phyloP scores from a whole-genome alignment of 805 yeast genomes.

The Zygosaccharomyces lentus region DNA sequence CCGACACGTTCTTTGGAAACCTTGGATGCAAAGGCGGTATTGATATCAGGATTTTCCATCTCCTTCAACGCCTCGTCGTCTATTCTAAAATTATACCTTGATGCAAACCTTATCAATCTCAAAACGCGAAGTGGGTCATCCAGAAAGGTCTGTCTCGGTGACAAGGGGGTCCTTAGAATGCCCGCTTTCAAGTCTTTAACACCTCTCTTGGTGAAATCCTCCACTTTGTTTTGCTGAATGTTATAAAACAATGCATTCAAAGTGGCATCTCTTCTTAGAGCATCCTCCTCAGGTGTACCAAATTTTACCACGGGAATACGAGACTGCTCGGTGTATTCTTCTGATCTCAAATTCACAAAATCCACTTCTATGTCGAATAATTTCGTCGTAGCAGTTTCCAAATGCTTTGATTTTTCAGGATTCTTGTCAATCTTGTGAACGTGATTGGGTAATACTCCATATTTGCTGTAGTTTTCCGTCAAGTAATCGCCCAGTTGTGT shows the following conservation, averaged over 20 bases:
- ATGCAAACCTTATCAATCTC: slow-evolving; percentile 80
- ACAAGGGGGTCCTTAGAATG: slow-evolving; percentile 79
- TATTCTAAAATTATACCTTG: slow-evolving; percentile 65
- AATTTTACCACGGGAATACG: slow-evolving; percentile 79
- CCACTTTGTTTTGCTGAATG: slow-evolving; percentile 60
- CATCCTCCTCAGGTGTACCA: slow-evolving; percentile 92
- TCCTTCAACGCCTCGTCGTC: slow-evolving; percentile 56
- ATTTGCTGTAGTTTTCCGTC: slow-evolving; percentile 30
- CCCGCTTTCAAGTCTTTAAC: slow-evolving; percentile 66
- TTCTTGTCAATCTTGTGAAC: slow-evolving; percentile 84
- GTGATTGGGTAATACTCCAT: slow-evolving; percentile 37
- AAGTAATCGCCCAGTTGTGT: slow-evolving; percentile 52
- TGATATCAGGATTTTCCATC: slow-evolving; percentile 59
- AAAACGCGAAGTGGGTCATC: slow-evolving; percentile 94
- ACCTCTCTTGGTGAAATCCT: slow-evolving; percentile 81
- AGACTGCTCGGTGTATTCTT: slow-evolving; percentile 75
- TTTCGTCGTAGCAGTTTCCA: slow-evolving; percentile 93
- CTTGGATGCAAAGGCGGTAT: slow-evolving; percentile 56
- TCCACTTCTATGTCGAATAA: slow-evolving; percentile 83
- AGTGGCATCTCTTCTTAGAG: slow-evolving; percentile 91
- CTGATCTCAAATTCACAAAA: slow-evolving; percentile 86
- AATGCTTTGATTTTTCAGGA: slow-evolving; percentile 93
- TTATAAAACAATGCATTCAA: slow-evolving; percentile 89
- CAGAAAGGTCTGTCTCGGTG: slow-evolving; percentile 75
- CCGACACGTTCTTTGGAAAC: slow-evolving; percentile 91